Conservation (phyloP, 768 basidiomycete genomes). For the Phaffia tasmanica region DNA sequence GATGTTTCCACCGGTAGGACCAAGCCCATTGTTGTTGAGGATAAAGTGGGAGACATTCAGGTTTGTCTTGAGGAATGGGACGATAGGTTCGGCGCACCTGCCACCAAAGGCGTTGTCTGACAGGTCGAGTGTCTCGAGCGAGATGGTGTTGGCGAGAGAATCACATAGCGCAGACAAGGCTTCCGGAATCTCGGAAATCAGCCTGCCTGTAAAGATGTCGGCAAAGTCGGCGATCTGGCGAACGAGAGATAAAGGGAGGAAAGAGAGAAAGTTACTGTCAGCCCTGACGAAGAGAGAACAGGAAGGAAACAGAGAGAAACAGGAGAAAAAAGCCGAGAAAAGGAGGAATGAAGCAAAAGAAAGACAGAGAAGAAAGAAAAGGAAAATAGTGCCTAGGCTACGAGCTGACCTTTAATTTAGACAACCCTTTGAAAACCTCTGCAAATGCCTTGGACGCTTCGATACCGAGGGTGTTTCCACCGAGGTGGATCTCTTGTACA, state of each 20-base stretch:
- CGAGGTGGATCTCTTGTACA: slow-evolving; percentile 78
- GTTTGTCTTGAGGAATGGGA: slow-evolving; percentile 74
- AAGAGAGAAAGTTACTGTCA: not conserved
- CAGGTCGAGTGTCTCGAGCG: slow-evolving; percentile 76
- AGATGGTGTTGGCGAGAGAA: slow-evolving; percentile 65
- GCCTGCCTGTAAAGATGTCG: slow-evolving; percentile 94
- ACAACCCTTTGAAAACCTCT: slow-evolving; percentile 59
- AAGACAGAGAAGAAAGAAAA: not conserved
- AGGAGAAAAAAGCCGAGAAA: not conserved
- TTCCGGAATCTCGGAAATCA: slow-evolving; percentile 86
- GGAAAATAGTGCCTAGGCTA: not conserved
- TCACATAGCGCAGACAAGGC: slow-evolving; percentile 82
- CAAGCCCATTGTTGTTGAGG: slow-evolving; percentile 94
- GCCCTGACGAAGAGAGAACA: not conserved
- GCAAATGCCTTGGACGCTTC: slow-evolving; percentile 77
- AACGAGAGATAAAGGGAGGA: slow-evolving; percentile 1
- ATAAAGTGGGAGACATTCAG: slow-evolving; percentile 70
- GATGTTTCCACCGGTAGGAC: slow-evolving; percentile 71
- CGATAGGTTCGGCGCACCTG: slow-evolving; percentile 85
- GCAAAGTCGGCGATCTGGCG: slow-evolving; percentile 82
- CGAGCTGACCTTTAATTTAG: slow-evolving; percentile 54
- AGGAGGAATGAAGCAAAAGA: not conserved
- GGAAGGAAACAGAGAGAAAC: not conserved
- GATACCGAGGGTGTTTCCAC: slow-evolving; percentile 87
- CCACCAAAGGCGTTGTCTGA: slow-evolving; percentile 96